Base-by-base conservation (phyloP, 2,329 filamentous ascomycete genomes). In the Reticulascus tulasneorum region DNA sequence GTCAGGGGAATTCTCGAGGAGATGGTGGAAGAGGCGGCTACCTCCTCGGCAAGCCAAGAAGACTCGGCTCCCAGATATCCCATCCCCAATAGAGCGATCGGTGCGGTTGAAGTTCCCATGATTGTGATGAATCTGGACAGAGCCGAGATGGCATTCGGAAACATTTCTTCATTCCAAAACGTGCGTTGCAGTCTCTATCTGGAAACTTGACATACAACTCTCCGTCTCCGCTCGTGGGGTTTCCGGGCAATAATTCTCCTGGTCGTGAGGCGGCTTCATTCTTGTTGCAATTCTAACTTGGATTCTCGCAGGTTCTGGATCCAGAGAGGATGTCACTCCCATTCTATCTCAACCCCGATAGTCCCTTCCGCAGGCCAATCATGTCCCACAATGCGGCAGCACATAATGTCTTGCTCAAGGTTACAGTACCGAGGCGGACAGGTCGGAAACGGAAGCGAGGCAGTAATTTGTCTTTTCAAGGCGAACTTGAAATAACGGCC, bases 401-500 rank as follows among this genome's bases (percentile, higher is more conserved):
- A 9, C 86, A 89, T 54, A 94, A 96, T 53, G 66, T 97, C 15
- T 72, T 97, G 15, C 70, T 98, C 35, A 90, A 89, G 56, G 73
- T 98, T 37, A 89, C 84, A 0, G 79, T 97, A 1, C 91, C 93
- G 0, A 93, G 82, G 58, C 73, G 87, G 37, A 96, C 89, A 3
- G 90, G 90, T 4, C 77, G 88, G 42, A 94, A 86, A 61, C 77
- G 90, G 40, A 95, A 90, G 64, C 73, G 82, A 48, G 89, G 87
- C n/a, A 79, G 79, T 6, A 58, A 81, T 37, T 82, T 71, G 5
- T 79, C 83, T 0, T 91, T 79, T 53, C 62, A 69, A 25, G 69
- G 69, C 4, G 62, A 67, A 33, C 23, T 60, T 6, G 52, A 64
- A 10, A 45, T 62, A 12, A 29, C 54, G 3, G 51, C 60, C 36